These are phyloP conservation scores for Aspergillus chevalieri DNA, from an alignment of 2,329 filamentous ascomycete species.

Conservation along the genomic window DNA sequence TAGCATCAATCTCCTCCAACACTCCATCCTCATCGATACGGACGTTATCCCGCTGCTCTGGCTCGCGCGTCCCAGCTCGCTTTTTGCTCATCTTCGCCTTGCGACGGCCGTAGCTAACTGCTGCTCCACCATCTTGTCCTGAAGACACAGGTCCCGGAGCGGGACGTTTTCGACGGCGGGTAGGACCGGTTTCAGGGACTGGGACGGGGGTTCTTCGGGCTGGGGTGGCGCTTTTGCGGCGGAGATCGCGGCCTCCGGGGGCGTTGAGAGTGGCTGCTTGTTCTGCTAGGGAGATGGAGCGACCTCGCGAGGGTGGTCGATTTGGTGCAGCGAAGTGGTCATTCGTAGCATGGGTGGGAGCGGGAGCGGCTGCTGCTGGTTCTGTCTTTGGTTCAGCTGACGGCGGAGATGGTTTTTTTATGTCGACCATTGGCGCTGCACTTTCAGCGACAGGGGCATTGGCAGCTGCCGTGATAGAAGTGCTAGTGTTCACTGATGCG, in stretches of 20 bases:
- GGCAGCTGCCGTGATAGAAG: constrained; percentile 20
- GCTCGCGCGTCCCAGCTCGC: constrained; percentile 35
- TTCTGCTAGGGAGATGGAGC: constrained; percentile 23
- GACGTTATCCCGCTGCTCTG: constrained; percentile 28
- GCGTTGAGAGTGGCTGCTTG: constrained; percentile 11
- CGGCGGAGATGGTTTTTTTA: constrained; percentile 16
- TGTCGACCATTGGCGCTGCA: constrained; percentile 12
- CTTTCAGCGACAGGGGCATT: constrained; percentile 23
- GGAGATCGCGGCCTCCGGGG: constrained; percentile 26
- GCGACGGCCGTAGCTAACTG: constrained; percentile 56
- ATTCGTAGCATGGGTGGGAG: constrained; percentile 14
- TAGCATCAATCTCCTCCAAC: constrained; percentile 50
- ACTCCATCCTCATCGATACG: constrained; percentile 45
- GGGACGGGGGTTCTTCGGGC: constrained; percentile 34
- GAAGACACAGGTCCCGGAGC: constrained; percentile 55
- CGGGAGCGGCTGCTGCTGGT: constrained; percentile 12
- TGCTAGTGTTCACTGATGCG: constrained; percentile 33
- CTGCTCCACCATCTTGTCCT: constrained; percentile 54
- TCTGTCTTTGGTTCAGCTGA: constrained; percentile 19
- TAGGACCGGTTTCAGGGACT: constrained; percentile 32
- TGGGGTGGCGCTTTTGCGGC: constrained; percentile 39
- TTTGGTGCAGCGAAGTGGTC: constrained; percentile 15
- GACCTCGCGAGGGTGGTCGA: constrained; percentile 29
- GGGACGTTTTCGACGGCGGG: constrained; percentile 51
- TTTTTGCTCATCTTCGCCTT: constrained; percentile 48